Base-by-base conservation (phyloP, 129 eudicot species). In the Flaveria robusta region DNA sequence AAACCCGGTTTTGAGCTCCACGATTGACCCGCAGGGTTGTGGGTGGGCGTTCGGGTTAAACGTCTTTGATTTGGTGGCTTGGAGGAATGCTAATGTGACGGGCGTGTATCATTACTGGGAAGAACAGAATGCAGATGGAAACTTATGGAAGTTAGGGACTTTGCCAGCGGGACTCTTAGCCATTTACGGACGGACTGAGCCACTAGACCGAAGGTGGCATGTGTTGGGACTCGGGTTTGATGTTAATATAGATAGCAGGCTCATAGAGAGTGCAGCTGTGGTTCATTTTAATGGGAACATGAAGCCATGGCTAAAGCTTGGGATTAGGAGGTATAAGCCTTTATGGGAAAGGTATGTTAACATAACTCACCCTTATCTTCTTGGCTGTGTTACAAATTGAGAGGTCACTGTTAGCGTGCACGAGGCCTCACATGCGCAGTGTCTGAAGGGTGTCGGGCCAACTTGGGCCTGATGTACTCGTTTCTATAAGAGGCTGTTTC, bases 21-120 rank as follows among this genome's bases (percentile, higher is more conserved):
- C 86, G 76, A 88, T 89, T 31, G 98, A 92, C 71, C 98, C 98
- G 1, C 98, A 92, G 85, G 96, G 93, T 34, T 93, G 97, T 26
- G 98, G 96, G 55, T 93, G 98, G 96, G 98, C 98, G 1, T 93
- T 90, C 72, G 98, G 98, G 68, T 70, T 92, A 88, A 92, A 92
- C 56, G 83, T 92, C 24, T 92, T 92, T 13, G 98, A 92, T 86
- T 77, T 92, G 86, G 83, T 88, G 74, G 90, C 96, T 8, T 92
- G 98, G 96, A 88, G 92, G 75, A 88, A 82, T 41, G 87, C 81
- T 47, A 88, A 90, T 45, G 89, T 90, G 75, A 92, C 98, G 19
- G 82, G 65, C 0, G 49, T 79, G 55, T 92, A 90, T 71, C 98
- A 86, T 83, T 88, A 81, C 43, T 92, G 98, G 98, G 86, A 75